Evolutionary conservation across 1,139 yeast genomes (phyloP).

Genomic region (Saccharomyces hybrid): DNA sequence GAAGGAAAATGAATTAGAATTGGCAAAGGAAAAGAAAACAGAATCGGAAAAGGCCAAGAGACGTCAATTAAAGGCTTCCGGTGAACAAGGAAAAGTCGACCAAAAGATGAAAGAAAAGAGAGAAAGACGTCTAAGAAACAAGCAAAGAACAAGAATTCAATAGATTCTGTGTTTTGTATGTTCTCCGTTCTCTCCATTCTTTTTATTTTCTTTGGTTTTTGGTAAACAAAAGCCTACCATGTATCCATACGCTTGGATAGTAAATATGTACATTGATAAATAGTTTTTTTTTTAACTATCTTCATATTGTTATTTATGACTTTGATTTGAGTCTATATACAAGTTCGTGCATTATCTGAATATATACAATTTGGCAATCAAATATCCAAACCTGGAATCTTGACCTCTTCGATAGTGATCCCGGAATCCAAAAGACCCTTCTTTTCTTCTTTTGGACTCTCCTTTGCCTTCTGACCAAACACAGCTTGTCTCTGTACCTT

Average conservation of each 20-base stretch:
- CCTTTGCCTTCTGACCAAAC: slow-evolving; percentile 7
- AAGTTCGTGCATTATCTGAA: neutral
- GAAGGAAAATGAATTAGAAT: slow-evolving; percentile 44
- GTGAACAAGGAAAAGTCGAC: slow-evolving; percentile 68
- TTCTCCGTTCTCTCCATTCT: too few species aligned
- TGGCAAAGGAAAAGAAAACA: slow-evolving; percentile 68
- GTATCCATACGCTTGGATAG: neutral
- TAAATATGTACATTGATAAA: neutral
- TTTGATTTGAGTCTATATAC: neutral
- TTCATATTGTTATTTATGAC: too few species aligned
- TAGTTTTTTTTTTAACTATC: neutral
- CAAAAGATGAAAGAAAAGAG: slow-evolving; percentile 60
- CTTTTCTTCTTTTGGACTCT: neutral
- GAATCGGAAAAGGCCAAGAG: slow-evolving; percentile 48
- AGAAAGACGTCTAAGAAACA: slow-evolving; percentile 43
- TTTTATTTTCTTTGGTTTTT: neutral
- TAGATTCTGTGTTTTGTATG: too few species aligned
- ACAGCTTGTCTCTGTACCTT: neutral
- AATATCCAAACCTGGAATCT: slow-evolving; percentile 10
- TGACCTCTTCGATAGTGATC: slow-evolving; percentile 8
- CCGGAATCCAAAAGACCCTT: slow-evolving; percentile 5
- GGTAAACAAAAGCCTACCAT: neutral
- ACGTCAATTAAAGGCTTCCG: slow-evolving; percentile 42
- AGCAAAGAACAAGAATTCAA: slow-evolving; percentile 35
- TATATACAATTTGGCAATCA: neutral